Evolutionary conservation across 768 basidiomycete species (phyloP), one percentile per base, ranked within the genome.

Genomic region (Tylopilus rubrobrunneus): DNA sequence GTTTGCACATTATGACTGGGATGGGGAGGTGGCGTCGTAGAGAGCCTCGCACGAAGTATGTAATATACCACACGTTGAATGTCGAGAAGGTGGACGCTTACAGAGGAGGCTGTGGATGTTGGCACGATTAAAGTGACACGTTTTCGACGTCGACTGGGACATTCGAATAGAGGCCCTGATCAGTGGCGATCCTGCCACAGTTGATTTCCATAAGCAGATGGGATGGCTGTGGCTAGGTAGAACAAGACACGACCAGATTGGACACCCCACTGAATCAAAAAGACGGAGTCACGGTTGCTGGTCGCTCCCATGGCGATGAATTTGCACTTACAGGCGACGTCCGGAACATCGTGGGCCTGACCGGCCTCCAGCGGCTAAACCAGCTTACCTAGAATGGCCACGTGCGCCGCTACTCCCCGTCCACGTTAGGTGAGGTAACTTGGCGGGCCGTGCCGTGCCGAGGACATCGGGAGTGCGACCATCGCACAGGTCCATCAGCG

Each of bases 1-100:
- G 21, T 87, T 90, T 62, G 69, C 71, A 25, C 78, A 73, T n/a
- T 89, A 87, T 69, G 74, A 71, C 21, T 92, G 87, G 87, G 89
- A 92, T 64, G 89, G 86, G 3, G 80, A 86, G 58, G 52, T 27
- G 44, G 52, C 31, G 47, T 50, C 37, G 52, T 48, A 47, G 49
- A 39, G 21, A 9, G 39, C 6, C n/a, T 37, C 14, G 12, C 7
- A 10, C 8, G 4, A 3, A 25, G 53, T 27, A 34, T 62, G 51
- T 42, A 49, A 55, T 45, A 45, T 33, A 49, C 28, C 39, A 43
- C 39, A 19, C 19, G 19, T 19, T 34, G 28, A 53, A 36, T 52
- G 56, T 55, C 56, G 59, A 56, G 60, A 50, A 53, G 7, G 17
- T 21, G 21, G 48, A 45, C 27, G 25, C 19, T 8, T 37, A n/a